Percentiles rank a stretch among this genome's conserved stretches.
Evolutionary conservation across 2,329 filamentous ascomycete genomes (phyloP).

Genomic region (Penicillium thymicola): DNA sequence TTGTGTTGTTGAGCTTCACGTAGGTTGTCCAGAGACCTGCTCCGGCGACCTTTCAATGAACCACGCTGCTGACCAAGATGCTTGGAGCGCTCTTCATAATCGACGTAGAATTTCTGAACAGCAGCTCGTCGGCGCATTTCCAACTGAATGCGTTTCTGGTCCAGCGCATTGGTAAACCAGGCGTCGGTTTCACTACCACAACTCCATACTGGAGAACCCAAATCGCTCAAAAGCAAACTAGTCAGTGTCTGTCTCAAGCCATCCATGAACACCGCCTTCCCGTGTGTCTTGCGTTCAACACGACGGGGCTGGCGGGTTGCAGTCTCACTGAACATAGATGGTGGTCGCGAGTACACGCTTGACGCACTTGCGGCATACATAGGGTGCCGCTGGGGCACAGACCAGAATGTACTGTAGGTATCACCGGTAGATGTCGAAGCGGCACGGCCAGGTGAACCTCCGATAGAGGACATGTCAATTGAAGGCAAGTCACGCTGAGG

Average conservation of each 20-base stretch:
- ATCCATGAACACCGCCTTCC: constrained; percentile 73
- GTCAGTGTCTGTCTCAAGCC: constrained; percentile 76
- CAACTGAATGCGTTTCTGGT: constrained; percentile 46
- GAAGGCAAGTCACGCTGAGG: constrained; percentile 55
- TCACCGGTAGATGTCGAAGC: constrained; percentile 70
- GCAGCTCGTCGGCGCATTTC: constrained; percentile 41
- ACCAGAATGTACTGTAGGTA: constrained; percentile 81
- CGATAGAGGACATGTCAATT: constrained; percentile 58
- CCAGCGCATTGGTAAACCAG: constrained; percentile 65
- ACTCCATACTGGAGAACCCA: constrained; percentile 82
- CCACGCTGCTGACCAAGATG: constrained; percentile 24
- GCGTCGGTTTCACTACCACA: constrained; percentile 87
- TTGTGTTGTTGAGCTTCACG: constrained; percentile 7
- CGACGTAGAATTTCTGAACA: constrained; percentile 39
- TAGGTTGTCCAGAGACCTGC: constrained; percentile 33
- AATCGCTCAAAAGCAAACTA: constrained; percentile 81
- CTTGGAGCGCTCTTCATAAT: constrained; percentile 33
- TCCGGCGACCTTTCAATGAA: constrained; percentile 28
- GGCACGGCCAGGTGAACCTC: constrained; percentile 62
- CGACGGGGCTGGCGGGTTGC: constrained; percentile 32
- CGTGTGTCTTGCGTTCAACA: constrained; percentile 50
- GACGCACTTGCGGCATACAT: constrained; percentile 62
- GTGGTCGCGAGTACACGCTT: constrained; percentile 51
- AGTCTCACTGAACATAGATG: constrained; percentile 42
- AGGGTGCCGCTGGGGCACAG: constrained; percentile 69